These are phyloP conservation scores for Alternaria sp. DNA, from an alignment of 2,329 filamentous ascomycete species.

Conservation along the genomic window DNA sequence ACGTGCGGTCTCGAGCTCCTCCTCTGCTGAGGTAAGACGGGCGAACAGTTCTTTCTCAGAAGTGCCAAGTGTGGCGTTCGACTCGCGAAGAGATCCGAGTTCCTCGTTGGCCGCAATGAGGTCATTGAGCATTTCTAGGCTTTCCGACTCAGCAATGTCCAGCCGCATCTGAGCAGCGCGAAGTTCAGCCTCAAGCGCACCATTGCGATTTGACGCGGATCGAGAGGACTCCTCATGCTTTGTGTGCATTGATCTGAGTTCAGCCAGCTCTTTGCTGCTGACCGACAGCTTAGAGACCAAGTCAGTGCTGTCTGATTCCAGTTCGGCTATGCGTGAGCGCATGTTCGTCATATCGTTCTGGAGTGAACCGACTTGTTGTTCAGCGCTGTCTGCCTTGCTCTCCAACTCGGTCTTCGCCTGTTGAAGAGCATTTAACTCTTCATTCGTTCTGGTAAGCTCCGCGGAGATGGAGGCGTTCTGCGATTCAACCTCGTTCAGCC, in stretches of 20 bases:
- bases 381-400: constrained; percentile 12
- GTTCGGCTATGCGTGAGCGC: constrained; percentile 17
- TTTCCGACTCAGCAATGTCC: constrained; percentile 30
- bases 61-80: constrained; percentile 33
- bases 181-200: constrained; percentile 26
- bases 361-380: constrained; percentile 11
- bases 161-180: constrained; percentile 29
- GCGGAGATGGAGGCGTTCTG: constrained; percentile 8
- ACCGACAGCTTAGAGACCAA: constrained; percentile 23
- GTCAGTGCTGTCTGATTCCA: constrained; percentile 25
- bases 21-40: constrained; percentile 39
- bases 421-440: constrained; percentile 21
- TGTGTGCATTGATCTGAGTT: constrained; percentile 15
- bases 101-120: constrained; percentile 37
- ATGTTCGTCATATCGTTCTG: constrained; percentile 23
- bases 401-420: constrained; percentile 17
- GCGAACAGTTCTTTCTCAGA: constrained; percentile 37
- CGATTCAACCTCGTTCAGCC: constrained; percentile 11
- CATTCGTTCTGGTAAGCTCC: constrained; percentile 1
- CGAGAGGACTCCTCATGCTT: constrained; percentile 17
- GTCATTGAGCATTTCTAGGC: constrained; percentile 20
- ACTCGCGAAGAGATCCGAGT: constrained; percentile 30
- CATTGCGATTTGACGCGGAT: constrained; percentile 2
- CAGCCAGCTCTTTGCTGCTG: constrained; percentile 18
- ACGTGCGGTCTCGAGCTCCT: constrained; percentile 36